These are phyloP conservation scores for Nowakowskiella sp. DNA, from an alignment of 192 early-diverging fungal genomes.

Conservation along the genomic window DNA sequence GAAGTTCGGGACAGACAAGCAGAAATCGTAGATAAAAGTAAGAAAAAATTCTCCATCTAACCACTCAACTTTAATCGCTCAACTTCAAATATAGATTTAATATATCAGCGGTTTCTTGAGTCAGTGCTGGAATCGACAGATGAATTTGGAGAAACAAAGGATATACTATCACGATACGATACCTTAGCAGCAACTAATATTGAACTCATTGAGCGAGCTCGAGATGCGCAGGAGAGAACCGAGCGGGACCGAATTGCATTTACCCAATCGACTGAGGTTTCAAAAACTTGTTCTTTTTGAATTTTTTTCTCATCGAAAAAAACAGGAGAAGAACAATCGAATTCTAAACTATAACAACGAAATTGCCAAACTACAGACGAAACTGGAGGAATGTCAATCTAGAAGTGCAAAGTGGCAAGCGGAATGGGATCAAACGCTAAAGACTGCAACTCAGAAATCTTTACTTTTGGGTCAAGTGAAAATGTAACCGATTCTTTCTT, in stretches of 20 bases:
- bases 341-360: conserved; percentile 59
- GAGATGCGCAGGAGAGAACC: conserved; percentile 50
- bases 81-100: conserved; percentile 29
- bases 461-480: conserved; percentile 53
- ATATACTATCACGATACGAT: conserved; percentile 52
- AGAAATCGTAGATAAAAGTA: conserved; percentile 43
- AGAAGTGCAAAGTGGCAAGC: conserved; percentile 39
- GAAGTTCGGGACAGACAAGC: conserved; percentile 30
- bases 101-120: conserved; percentile 49
- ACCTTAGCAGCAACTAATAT: conserved; percentile 53
- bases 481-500: conserved; percentile 31
- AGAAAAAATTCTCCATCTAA: neutral
- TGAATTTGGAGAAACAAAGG: conserved; percentile 57
- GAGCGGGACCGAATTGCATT: conserved; percentile 42
- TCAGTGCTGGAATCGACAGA: conserved; percentile 41
- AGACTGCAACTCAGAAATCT: conserved; percentile 46
- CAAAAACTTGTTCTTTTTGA: neutral
- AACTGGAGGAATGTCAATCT: conserved; percentile 43
- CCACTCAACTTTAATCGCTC: neutral
- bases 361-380: conserved; percentile 51
- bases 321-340: conserved; percentile 49
- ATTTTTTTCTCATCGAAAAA: conserved; percentile 2
- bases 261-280: conserved; percentile 40
- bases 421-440: conserved; percentile 45
- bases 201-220: conserved; percentile 46